These are phyloP conservation scores for Bipolaris cookei DNA, from an alignment of 2,329 filamentous ascomycete species.

Conservation along the genomic window DNA sequence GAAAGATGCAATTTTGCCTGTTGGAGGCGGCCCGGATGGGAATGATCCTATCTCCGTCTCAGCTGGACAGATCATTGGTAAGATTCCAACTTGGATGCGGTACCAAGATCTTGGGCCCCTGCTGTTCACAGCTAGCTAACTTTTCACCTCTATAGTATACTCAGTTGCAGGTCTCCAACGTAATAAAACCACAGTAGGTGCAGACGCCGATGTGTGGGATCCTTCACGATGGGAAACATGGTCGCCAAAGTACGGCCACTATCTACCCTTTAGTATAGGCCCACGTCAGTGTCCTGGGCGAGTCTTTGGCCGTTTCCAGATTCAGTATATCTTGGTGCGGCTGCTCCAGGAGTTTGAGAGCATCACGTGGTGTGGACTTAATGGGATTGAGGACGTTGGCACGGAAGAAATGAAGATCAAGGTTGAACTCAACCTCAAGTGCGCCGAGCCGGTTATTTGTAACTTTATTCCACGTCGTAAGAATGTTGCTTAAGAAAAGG, in stretches of 20 bases:
- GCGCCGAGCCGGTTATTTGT: slow-evolving; percentile 10
- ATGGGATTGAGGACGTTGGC: neutral
- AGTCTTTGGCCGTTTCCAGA: slow-evolving; percentile 16
- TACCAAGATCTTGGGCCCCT: neutral
- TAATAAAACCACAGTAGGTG: slow-evolving; percentile 5
- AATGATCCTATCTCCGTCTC: slow-evolving; percentile 5
- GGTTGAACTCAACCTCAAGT: slow-evolving; percentile 14
- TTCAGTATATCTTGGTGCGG: slow-evolving; percentile 12
- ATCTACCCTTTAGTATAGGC: slow-evolving; percentile 12
- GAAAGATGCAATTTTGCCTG: slow-evolving; percentile 2
- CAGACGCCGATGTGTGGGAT: slow-evolving; percentile 8
- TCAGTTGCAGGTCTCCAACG: slow-evolving; percentile 13
- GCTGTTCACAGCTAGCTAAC: neutral
- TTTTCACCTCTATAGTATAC: neutral
- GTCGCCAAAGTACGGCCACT: slow-evolving; percentile 12
- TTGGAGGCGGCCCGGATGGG: slow-evolving; percentile 6
- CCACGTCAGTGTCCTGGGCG: slow-evolving; percentile 11
- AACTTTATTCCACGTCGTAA: slow-evolving; percentile 5
- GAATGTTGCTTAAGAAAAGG: neutral
- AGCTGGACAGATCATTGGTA: slow-evolving; percentile 9
- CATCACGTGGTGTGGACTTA: slow-evolving; percentile 14
- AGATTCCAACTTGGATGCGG: neutral
- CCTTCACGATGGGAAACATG: slow-evolving; percentile 10
- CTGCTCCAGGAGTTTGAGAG: slow-evolving; percentile 14
- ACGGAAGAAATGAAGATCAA: slow-evolving; percentile 15